These are phyloP conservation scores for Yamadazyma sp. DNA, from an alignment of 1,139 yeast genomes.

Conservation along the genomic window DNA sequence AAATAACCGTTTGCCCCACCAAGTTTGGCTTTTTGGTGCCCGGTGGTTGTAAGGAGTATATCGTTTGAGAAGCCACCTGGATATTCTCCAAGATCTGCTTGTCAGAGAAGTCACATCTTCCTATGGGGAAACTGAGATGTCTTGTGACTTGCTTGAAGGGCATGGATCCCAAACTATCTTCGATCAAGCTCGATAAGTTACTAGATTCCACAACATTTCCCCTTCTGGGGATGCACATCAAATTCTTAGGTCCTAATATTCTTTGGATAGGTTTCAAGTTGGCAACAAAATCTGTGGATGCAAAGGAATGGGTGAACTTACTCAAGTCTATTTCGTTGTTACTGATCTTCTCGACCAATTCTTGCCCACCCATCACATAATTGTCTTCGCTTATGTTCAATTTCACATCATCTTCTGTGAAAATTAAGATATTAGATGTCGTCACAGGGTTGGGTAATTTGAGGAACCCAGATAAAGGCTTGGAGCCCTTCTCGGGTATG, in stretches of 20 bases:
- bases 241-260: constrained; percentile 81
- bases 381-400: constrained; percentile 9
- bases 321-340: constrained; percentile 54
- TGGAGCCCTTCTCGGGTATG: constrained; percentile 78
- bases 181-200: constrained; percentile 42
- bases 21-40: constrained; percentile 68
- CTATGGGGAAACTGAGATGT: constrained; percentile 68
- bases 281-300: constrained; percentile 76
- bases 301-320: constrained; percentile 73
- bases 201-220: constrained; percentile 83
- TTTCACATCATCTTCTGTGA: constrained; percentile 55
- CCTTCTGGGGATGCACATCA: constrained; percentile 84
- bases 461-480: constrained; percentile 72
- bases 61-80: constrained; percentile 64
- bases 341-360: constrained; percentile 62
- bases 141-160: constrained; percentile 70
- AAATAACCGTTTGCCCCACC: constrained; percentile 67
- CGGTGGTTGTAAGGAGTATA: constrained; percentile 55
- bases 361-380: constrained; percentile 64
- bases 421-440: constrained; percentile 63
- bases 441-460: constrained; percentile 75
- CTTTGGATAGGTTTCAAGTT: constrained; percentile 69
- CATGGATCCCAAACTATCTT: constrained; percentile 61
- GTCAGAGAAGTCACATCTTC: constrained; percentile 77
- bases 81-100: constrained; percentile 73